Evolutionary conservation across 1,139 yeast species (phyloP).

Genomic region (Wickerhamiella pararugosa): DNA sequence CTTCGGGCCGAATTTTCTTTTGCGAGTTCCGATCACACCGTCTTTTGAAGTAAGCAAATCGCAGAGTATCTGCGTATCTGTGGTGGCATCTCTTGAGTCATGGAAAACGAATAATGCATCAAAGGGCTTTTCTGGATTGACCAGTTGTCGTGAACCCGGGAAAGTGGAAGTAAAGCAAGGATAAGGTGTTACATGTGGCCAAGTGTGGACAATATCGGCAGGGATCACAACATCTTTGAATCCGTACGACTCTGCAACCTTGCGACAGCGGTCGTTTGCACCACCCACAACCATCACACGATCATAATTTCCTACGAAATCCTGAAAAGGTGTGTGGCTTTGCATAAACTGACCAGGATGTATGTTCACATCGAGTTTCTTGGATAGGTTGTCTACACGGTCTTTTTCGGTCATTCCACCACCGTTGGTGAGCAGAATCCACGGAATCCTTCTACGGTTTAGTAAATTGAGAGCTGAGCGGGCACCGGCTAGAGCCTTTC

Average conservation of each 20-base stretch:
- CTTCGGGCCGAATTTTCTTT: slow-evolving; percentile 10
- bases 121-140: slow-evolving; percentile 33
- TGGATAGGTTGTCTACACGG: slow-evolving; percentile 43
- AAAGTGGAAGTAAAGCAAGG: slow-evolving; percentile 39
- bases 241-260: slow-evolving; percentile 67
- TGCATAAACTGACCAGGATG: slow-evolving; percentile 57
- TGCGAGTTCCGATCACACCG: slow-evolving; percentile 51
- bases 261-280: slow-evolving; percentile 48
- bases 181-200: slow-evolving; percentile 60
- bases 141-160: slow-evolving; percentile 28
- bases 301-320: slow-evolving; percentile 37
- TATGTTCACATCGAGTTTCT: slow-evolving; percentile 34
- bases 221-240: slow-evolving; percentile 67
- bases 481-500: slow-evolving; percentile 54
- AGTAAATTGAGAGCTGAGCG: slow-evolving; percentile 45
- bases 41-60: slow-evolving; percentile 53
- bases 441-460: slow-evolving; percentile 49
- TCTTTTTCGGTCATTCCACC: slow-evolving; percentile 67
- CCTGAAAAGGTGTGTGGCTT: slow-evolving; percentile 80
- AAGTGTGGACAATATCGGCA: slow-evolving; percentile 47
- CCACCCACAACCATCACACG: slow-evolving; percentile 80
- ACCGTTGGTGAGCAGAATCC: slow-evolving; percentile 77
- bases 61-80: slow-evolving; percentile 64
- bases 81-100: slow-evolving; percentile 83
- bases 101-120: slow-evolving; percentile 79